A percentile compares a stretch with the other conserved stretches of the same genome.
Evolutionary conservation across 2,329 filamentous ascomycete species (phyloP).

Genomic region (Dendrostoma leiphaemia): DNA sequence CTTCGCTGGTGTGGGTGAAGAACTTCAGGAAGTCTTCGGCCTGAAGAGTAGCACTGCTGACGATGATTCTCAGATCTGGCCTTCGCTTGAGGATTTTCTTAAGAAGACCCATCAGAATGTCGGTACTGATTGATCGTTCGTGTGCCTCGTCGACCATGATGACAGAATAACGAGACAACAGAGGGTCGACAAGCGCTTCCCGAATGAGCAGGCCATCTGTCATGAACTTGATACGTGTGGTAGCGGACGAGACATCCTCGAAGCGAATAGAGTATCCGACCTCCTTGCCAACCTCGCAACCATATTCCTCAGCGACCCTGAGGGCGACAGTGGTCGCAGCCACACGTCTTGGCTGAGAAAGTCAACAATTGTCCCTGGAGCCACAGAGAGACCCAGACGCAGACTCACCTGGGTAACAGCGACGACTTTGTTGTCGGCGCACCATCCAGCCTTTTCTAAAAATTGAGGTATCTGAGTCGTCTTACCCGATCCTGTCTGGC

Average conservation of each 20-base stretch:
- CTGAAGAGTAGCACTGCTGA: conserved; percentile 92
- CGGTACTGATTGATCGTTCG: conserved; percentile 88
- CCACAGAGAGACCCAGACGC: neutral
- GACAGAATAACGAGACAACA: conserved; percentile 87
- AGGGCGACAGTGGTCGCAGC: conserved; percentile 87
- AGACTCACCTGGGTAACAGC: conserved; percentile 81
- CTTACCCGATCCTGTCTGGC: conserved; percentile 93
- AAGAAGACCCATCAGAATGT: conserved; percentile 82
- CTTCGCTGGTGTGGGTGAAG: conserved; percentile 53
- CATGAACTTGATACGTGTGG: conserved; percentile 89
- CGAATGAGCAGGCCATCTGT: conserved; percentile 90
- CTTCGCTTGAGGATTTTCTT: conserved; percentile 86
- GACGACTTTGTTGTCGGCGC: conserved; percentile 75
- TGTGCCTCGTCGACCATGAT: conserved; percentile 99
- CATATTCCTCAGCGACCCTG: conserved; percentile 85
- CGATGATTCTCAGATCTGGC: conserved; percentile 78
- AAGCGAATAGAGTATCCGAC: conserved; percentile 91
- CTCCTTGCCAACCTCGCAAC: conserved; percentile 82
- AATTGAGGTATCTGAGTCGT: conserved; percentile 95
- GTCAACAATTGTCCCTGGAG: neutral
- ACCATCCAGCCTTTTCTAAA: conserved; percentile 86
- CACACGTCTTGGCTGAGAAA: conserved; percentile 73
- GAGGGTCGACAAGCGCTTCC: conserved; percentile 88
- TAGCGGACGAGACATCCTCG: conserved; percentile 84
- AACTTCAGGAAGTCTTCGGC: conserved; percentile 83